Evolutionary conservation across 1,284 basidiomycete genomes (phyloP).

Genomic region (Phellopilus nigrolimitatus): DNA sequence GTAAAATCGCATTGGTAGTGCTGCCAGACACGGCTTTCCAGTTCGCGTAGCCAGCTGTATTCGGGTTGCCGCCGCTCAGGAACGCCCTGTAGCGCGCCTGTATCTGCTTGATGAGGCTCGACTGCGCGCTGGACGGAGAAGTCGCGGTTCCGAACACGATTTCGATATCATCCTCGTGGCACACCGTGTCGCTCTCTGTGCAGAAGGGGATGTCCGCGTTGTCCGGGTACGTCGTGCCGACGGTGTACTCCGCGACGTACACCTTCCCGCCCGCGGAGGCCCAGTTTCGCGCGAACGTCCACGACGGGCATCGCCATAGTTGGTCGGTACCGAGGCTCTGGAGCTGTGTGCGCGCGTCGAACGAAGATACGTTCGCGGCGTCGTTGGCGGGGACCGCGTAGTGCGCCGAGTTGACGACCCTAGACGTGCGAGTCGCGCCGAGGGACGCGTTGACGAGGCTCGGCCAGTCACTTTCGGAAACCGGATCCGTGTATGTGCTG

Average conservation of each 20-base stretch:
- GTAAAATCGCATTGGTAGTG: slow-evolving; percentile 47
- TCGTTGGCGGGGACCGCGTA: slow-evolving; percentile 43
- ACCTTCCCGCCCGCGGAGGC: slow-evolving; percentile 56
- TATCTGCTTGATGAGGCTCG: slow-evolving; percentile 54
- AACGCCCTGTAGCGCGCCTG: slow-evolving; percentile 66
- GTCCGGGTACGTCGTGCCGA: slow-evolving; percentile 65
- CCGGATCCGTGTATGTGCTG: slow-evolving; percentile 33
- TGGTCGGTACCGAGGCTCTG: slow-evolving; percentile 65
- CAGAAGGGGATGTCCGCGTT: slow-evolving; percentile 56
- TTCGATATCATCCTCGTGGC: slow-evolving; percentile 73
- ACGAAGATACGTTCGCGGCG: slow-evolving; percentile 26
- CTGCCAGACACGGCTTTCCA: slow-evolving; percentile 50
- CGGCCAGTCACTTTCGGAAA: slow-evolving; percentile 40
- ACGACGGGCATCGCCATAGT: slow-evolving; percentile 64
- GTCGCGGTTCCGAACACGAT: slow-evolving; percentile 71
- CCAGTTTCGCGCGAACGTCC: slow-evolving; percentile 68
- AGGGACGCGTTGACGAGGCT: slow-evolving; percentile 42
- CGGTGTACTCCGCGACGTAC: slow-evolving; percentile 62
- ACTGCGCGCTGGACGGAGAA: slow-evolving; percentile 51
- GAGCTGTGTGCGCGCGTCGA: slow-evolving; percentile 52
- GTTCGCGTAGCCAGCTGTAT: slow-evolving; percentile 34
- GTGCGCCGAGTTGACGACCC: slow-evolving; percentile 42
- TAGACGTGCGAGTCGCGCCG: slow-evolving; percentile 42
- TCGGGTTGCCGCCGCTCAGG: slow-evolving; percentile 55
- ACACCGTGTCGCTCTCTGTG: slow-evolving; percentile 48